A percentile compares a stretch with the other conserved stretches of the same genome.
These are phyloP conservation scores for Allantophomopsis cytisporea DNA, from an alignment of 2,329 filamentous ascomycete genomes.

Conservation along the genomic window DNA sequence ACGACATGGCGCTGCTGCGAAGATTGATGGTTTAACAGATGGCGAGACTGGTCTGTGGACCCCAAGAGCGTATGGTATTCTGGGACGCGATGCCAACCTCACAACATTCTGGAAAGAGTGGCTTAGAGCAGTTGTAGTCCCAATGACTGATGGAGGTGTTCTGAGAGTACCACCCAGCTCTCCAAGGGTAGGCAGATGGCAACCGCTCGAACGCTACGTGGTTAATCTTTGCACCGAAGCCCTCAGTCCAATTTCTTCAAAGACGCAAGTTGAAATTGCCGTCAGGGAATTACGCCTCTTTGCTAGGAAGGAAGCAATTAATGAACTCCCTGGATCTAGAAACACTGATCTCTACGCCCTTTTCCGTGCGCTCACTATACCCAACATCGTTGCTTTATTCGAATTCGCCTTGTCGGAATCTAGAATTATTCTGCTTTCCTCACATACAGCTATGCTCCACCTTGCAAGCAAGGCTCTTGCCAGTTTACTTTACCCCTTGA, in stretches of 20 bases:
- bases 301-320: slow-evolving; percentile 80
- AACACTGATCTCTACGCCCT: slow-evolving; percentile 88
- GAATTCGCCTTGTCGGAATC: slow-evolving; percentile 90
- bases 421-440: slow-evolving; percentile 90
- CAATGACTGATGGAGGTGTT: slow-evolving; percentile 83
- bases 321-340: slow-evolving; percentile 84
- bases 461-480: slow-evolving; percentile 79
- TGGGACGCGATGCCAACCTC: slow-evolving; percentile 72
- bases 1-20: slow-evolving; percentile 85
- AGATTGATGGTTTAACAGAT: slow-evolving; percentile 91
- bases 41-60: slow-evolving; percentile 95
- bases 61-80: slow-evolving; percentile 81
- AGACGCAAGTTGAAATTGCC: slow-evolving; percentile 87
- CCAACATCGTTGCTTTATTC: slow-evolving; percentile 84
- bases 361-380: slow-evolving; percentile 78
- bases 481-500: slow-evolving; percentile 76
- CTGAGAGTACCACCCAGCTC: slow-evolving; percentile 78
- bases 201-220: slow-evolving; percentile 90
- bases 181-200: slow-evolving; percentile 85
- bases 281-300: slow-evolving; percentile 85
- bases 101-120: slow-evolving; percentile 98
- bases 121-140: slow-evolving; percentile 85
- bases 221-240: slow-evolving; percentile 95
- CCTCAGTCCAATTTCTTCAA: slow-evolving; percentile 79
- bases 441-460: slow-evolving; percentile 92